phyloP scores from a whole-genome alignment of 2,329 filamentous ascomycete genomes.

The Aspergillus transmontanensis region DNA sequence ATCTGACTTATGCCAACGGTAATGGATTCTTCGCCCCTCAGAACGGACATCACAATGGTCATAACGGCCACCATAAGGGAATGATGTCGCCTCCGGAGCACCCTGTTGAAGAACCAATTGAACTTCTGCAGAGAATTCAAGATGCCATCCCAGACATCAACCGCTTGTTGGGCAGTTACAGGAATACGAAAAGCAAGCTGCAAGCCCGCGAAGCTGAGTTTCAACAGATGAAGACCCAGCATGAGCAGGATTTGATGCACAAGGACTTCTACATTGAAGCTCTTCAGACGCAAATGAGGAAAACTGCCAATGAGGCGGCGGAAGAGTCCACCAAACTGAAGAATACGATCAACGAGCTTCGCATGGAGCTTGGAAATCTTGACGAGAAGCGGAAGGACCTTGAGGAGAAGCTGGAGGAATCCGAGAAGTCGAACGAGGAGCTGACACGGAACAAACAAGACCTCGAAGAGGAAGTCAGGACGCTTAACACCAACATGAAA shows the following conservation, averaged over 20 bases:
- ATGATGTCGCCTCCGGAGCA: slow-evolving; percentile 28
- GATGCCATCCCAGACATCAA: slow-evolving; percentile 51
- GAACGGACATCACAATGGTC: slow-evolving; percentile 10
- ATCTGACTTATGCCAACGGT: slow-evolving; percentile 26
- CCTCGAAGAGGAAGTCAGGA: slow-evolving; percentile 44
- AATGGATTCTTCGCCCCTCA: neutral
- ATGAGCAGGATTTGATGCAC: slow-evolving; percentile 53
- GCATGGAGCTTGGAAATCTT: slow-evolving; percentile 52
- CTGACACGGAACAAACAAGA: slow-evolving; percentile 49
- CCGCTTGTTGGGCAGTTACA: slow-evolving; percentile 49
- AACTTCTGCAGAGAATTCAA: slow-evolving; percentile 48
- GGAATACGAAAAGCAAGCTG: slow-evolving; percentile 54
- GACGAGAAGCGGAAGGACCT: slow-evolving; percentile 57
- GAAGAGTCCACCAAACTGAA: slow-evolving; percentile 49
- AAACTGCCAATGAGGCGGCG: slow-evolving; percentile 52
- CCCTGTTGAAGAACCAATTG: slow-evolving; percentile 38
- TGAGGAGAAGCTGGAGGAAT: slow-evolving; percentile 48
- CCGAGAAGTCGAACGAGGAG: slow-evolving; percentile 47
- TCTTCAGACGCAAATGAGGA: slow-evolving; percentile 53
- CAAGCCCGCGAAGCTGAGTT: slow-evolving; percentile 52
- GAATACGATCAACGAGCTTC: slow-evolving; percentile 50
- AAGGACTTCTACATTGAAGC: slow-evolving; percentile 58
- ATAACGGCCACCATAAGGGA: slow-evolving; percentile 31
- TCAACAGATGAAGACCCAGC: slow-evolving; percentile 51
- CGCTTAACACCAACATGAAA: slow-evolving; percentile 40